Conservation (phyloP, 2,329 filamentous ascomycete species). For the Teratosphaeria epicoccoides region DNA sequence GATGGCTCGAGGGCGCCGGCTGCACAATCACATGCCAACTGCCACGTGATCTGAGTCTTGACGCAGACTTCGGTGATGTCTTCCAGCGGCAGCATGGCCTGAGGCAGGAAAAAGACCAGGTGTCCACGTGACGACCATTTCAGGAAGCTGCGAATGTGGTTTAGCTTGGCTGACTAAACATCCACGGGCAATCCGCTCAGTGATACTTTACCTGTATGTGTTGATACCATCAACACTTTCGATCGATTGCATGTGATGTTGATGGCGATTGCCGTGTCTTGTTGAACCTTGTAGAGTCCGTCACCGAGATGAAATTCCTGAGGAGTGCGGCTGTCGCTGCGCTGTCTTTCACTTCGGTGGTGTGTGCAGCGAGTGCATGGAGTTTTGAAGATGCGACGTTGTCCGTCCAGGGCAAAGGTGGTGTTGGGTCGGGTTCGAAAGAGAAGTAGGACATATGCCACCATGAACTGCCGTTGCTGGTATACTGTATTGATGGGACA, state of each 20-base stretch:
- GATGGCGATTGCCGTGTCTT: too few relatives aligned
- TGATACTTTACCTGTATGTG: background rate
- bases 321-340: conserved; percentile 10
- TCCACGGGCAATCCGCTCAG: background rate
- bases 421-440: conserved; percentile 42
- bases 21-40: background rate
- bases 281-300: too few relatives aligned
- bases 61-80: too few relatives aligned
- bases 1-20: background rate
- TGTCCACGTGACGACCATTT: background rate
- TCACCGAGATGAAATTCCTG: conserved; percentile 18
- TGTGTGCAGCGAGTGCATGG: conserved; percentile 47
- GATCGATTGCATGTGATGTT: too few relatives aligned
- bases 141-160: background rate
- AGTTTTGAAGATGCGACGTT: conserved; percentile 63
- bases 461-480: too few relatives aligned
- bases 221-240: too few relatives aligned
- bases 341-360: conserved; percentile 21
- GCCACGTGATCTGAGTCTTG: background rate
- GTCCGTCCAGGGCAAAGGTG: conserved; percentile 51
- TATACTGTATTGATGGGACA: background rate
- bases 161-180: background rate
- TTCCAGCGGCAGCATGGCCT: too few relatives aligned
- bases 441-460: conserved; percentile 39
- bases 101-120: background rate